Percentiles rank a stretch among this genome's conserved stretches.
Evolutionary conservation across 257 asterid species (phyloP).

Genomic region (Plectranthus barbatus): DNA sequence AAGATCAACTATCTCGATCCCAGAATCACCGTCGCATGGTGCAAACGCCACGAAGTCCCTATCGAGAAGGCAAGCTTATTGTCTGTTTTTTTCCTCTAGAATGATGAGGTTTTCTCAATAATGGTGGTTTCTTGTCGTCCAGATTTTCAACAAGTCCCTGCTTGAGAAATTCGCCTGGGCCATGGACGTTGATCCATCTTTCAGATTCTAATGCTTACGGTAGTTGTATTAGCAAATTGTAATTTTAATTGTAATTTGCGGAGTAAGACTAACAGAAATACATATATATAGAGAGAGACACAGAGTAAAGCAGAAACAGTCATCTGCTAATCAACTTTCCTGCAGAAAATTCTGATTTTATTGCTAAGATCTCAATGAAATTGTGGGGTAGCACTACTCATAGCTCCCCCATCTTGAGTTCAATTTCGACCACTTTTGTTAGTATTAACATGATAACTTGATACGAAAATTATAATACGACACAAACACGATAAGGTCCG

Average conservation of each 20-base stretch:
- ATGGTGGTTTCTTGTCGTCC: constrained; percentile 16
- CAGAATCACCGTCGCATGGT: constrained; percentile 97
- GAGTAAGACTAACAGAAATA: too few species aligned
- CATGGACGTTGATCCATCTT: constrained; percentile 88
- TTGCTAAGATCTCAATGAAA: constrained; percentile 26
- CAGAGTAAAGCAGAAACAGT: constrained; percentile 2
- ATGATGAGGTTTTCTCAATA: background rate
- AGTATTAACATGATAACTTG: too few species aligned
- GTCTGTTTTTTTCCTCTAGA: too few species aligned
- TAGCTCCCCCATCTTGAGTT: constrained; percentile 18
- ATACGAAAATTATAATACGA: too few species aligned
- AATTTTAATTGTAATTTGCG: too few species aligned
- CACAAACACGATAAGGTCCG: too few species aligned
- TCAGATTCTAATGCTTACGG: constrained; percentile 53
- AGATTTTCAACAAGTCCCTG: constrained; percentile 93
- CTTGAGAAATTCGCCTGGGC: constrained; percentile 93
- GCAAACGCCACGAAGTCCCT: constrained; percentile 97
- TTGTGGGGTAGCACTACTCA: constrained; percentile 20
- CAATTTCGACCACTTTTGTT: constrained; percentile 1
- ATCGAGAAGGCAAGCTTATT: constrained; percentile 67
- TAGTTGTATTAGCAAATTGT: constrained; percentile 9
- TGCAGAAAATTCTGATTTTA: constrained; percentile 23
- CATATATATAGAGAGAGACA: background rate
- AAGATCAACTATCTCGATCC: constrained; percentile 99
- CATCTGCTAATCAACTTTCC: constrained; percentile 18